Evolutionary conservation across 306 rosid species (phyloP), one percentile per base, ranked within the genome.

Genomic region (Alnus rubra): DNA sequence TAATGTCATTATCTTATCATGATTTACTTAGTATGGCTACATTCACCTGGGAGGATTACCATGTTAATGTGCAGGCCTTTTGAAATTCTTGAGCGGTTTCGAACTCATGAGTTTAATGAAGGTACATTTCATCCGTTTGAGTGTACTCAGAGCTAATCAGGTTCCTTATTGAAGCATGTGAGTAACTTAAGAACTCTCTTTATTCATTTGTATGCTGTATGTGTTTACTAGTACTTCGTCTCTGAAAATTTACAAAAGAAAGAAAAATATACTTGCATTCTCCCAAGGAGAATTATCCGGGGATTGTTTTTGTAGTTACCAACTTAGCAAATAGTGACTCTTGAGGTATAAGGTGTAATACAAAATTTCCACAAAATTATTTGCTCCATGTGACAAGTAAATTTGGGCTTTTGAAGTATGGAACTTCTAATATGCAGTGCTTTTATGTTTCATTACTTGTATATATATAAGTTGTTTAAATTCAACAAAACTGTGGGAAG

Each of bases 111-210:
- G 59, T 90, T 91, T 76, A 83, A 90, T n/a, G 99, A 96, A 88
- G 99, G 99, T 77, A 79, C 89, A 45, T 72, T 93, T 88, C 98
- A 91, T 79, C 99, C 99, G 33, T 95, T 95, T 83, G 98, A 93
- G 87, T 96, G 99, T 74, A 90, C 98, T 44, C 99, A 96, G 85
- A 91, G 93, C 89, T 96, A 88, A 89, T 75, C 75, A 68, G 71
- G 77, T 62, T 76, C 60, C 56, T 71, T 54, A 51, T 65, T 75
- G 48, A 48, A 47, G 73, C 71, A 69, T 68, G 80, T 71, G 31
- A 55, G 82, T 85, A 70, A 79, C 49, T 74, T 23, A 28, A 2
- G 42, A n/a, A 31, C 6, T 49, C 2, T 23, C 59, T 71, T 1
- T 30, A 4, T 12, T 31, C 49, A 3, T 6, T 6, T 69, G 52